Percentiles rank a stretch among this genome's conserved stretches.
Evolutionary conservation across 2,329 filamentous ascomycete genomes (phyloP).

Genomic region (Ascomycota sp.): DNA sequence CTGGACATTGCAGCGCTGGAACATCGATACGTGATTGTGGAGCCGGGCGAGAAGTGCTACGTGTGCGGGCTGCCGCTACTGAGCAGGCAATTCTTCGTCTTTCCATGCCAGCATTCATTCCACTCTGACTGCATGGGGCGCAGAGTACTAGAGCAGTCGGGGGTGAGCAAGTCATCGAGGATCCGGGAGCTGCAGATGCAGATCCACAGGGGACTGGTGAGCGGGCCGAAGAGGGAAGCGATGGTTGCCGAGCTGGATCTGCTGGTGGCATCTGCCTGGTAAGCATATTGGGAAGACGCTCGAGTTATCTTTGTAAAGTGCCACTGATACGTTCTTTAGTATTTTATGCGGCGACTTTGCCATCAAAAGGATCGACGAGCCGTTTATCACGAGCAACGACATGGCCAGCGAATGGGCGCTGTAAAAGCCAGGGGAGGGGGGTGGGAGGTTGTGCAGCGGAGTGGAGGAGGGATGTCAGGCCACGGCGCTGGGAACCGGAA

Average conservation of each 20-base stretch:
- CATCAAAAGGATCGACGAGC: slow-evolving; percentile 84
- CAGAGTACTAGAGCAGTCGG: slow-evolving; percentile 66
- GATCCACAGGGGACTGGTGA: slow-evolving; percentile 55
- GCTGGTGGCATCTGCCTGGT: slow-evolving; percentile 83
- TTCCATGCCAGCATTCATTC: slow-evolving; percentile 94
- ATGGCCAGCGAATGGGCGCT: slow-evolving; percentile 64
- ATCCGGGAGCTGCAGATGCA: slow-evolving; percentile 75
- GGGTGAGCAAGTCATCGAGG: slow-evolving; percentile 51
- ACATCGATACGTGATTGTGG: slow-evolving; percentile 83
- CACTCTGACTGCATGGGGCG: slow-evolving; percentile 85
- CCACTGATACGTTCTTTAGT: slow-evolving; percentile 22
- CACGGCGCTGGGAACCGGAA: too few species aligned
- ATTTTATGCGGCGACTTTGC: slow-evolving; percentile 89
- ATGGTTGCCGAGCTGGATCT: slow-evolving; percentile 78
- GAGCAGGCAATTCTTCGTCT: slow-evolving; percentile 89
- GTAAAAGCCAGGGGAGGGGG: slow-evolving; percentile 8
- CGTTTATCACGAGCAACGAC: slow-evolving; percentile 60
- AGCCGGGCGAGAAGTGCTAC: slow-evolving; percentile 88
- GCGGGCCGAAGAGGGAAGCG: slow-evolving; percentile 53
- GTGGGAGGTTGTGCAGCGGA: too few species aligned
- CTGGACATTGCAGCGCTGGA: slow-evolving; percentile 72
- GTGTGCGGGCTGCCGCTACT: slow-evolving; percentile 70
- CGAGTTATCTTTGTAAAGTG: not conserved
- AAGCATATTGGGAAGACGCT: slow-evolving; percentile 9
- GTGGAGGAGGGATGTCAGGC: too few species aligned